phyloP scores from a whole-genome alignment of 1,139 yeast genomes.

The Hyphopichia pseudoburtonii region DNA sequence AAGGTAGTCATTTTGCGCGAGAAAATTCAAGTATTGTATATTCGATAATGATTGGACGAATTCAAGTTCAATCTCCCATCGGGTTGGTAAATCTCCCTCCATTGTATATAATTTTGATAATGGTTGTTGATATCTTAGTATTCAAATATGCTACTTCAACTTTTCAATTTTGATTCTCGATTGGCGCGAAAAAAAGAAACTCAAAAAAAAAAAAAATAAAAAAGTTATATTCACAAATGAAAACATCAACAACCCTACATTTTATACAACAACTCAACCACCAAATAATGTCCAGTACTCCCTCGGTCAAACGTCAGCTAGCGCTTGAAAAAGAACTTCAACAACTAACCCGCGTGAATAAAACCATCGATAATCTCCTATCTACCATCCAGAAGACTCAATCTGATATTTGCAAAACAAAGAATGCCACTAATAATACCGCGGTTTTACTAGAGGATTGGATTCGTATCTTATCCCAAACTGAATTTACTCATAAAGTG shows the following conservation, averaged over 20 bases:
- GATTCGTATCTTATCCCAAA: conserved; percentile 47
- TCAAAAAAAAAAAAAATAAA: not conserved
- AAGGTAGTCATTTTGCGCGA: conserved; percentile 72
- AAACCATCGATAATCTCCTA: conserved; percentile 28
- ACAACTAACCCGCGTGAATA: conserved; percentile 33
- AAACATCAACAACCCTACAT: no score
- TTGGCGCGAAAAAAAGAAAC: conserved; percentile 1
- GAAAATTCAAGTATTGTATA: conserved; percentile 69
- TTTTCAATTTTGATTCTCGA: not conserved
- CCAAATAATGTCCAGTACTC: conserved; percentile 4
- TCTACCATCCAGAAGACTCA: conserved; percentile 28
- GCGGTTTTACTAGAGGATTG: conserved; percentile 43
- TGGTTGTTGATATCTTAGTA: no score
- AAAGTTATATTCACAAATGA: no score
- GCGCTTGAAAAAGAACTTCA: conserved; percentile 41
- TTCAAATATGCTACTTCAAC: not conserved
- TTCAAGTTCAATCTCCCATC: conserved; percentile 84
- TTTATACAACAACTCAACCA: no score
- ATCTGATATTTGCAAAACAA: conserved; percentile 27
- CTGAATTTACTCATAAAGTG: conserved; percentile 41
- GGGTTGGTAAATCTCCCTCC: conserved; percentile 51
- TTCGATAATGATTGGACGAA: conserved; percentile 82
- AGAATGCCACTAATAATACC: conserved; percentile 34
- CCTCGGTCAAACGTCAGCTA: conserved; percentile 19
- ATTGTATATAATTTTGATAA: no score